A percentile compares a stretch with the other conserved stretches of the same genome.
phyloP scores from a whole-genome alignment of 1,284 basidiomycete genomes.

The Chondrostereum purpureum region DNA sequence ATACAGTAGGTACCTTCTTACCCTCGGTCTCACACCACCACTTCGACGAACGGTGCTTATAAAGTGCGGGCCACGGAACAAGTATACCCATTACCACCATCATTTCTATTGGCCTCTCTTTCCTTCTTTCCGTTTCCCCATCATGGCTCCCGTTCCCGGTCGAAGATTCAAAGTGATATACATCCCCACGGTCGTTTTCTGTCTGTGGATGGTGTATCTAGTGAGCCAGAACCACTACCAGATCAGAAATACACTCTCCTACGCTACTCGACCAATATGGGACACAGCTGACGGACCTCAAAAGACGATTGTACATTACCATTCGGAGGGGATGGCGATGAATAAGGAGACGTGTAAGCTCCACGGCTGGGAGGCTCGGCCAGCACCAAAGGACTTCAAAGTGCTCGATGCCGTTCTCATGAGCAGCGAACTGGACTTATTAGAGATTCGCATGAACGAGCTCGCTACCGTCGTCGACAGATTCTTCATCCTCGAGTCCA shows the following conservation, averaged over 20 bases:
- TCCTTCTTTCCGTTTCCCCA: constrained; percentile 2
- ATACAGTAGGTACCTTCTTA: no score
- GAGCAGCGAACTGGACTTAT: constrained; percentile 61
- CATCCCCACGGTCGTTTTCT: constrained; percentile 22
- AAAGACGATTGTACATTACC: constrained; percentile 45
- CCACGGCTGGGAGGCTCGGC: constrained; percentile 47
- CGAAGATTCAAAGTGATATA: constrained; percentile 19
- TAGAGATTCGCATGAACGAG: constrained; percentile 66
- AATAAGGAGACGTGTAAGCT: constrained; percentile 40
- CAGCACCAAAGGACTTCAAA: constrained; percentile 20
- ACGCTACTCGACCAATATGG: constrained; percentile 61
- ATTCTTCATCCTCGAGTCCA: constrained; percentile 65
- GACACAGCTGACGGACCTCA: constrained; percentile 46
- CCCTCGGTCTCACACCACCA: no score
- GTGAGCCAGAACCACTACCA: constrained; percentile 36
- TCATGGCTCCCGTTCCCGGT: constrained; percentile 22
- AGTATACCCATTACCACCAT: neutral
- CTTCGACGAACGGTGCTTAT: no score
- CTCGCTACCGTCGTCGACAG: constrained; percentile 52
- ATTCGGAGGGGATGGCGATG: constrained; percentile 44
- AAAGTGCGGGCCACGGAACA: no score
- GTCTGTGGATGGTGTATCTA: constrained; percentile 24
- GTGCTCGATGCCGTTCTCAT: constrained; percentile 54
- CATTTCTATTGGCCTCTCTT: neutral
- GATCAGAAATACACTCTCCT: constrained; percentile 44